Evolutionary conservation across 169 alveolate genomes (phyloP).

Genomic region (Babesia gibsoni): DNA sequence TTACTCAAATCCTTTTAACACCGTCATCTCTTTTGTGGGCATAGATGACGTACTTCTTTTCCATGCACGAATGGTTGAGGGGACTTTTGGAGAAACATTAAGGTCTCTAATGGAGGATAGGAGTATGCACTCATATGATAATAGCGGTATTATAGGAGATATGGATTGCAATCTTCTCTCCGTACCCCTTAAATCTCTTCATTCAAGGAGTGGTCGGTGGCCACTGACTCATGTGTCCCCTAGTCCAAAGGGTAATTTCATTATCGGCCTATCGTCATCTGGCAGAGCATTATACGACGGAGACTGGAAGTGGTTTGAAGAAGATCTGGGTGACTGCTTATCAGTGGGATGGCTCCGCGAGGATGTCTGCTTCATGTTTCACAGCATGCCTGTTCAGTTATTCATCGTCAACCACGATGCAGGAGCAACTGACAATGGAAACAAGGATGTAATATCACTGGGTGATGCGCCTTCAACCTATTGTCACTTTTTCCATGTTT

Average conservation of each 20-base stretch:
- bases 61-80: conserved; percentile 6
- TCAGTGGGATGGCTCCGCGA: conserved; percentile 19
- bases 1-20: conserved; percentile 8
- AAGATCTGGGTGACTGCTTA: not conserved
- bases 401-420: not conserved
- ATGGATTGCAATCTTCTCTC: conserved; percentile 13
- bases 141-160: conserved; percentile 21
- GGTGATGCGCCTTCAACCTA: not conserved
- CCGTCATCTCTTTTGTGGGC: conserved; percentile 1
- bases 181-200: not conserved
- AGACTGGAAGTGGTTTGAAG: conserved; percentile 15
- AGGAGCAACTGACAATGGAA: no score
- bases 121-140: conserved; percentile 16
- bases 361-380: conserved; percentile 3
- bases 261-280: not conserved
- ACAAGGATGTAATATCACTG: not conserved
- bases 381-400: not conserved
- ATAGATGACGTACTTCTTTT: not conserved
- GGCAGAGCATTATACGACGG: not conserved
- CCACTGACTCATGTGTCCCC: conserved; percentile 1
- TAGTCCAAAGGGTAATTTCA: not conserved
- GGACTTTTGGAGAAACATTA: conserved; percentile 5
- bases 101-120: conserved; percentile 6
- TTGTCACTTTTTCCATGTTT: conserved; percentile 33
- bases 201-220: conserved; percentile 14